Evolutionary conservation across 148 eudicot species (phyloP), one percentile per base, ranked within the genome.

Genomic region (Fagopyrum esculentum): DNA sequence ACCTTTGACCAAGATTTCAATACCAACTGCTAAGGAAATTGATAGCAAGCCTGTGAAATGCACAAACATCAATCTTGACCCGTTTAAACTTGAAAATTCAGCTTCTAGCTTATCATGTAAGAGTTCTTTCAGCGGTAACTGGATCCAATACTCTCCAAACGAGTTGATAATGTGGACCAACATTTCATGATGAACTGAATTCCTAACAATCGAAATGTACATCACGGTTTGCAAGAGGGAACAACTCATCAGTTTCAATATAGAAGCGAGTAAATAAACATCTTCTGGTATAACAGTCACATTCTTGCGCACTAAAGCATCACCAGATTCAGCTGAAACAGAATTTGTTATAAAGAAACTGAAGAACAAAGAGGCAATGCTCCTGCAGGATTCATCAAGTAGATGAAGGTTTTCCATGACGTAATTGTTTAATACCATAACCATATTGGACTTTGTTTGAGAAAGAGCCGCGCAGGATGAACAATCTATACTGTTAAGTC

Each of bases 171-270:
- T 12, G 45, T 46, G 2, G 47, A 8, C 70, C 46, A 64, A 40
- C 70, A 64, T 35, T 35, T 35, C 46, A 64, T 40, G 70, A 64
- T 64, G 70, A 40, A 40, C 70, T 10, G 70, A 40, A 64, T 64
- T 43, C 15, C 70, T 43, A 6, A 64, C n/a, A 40, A 19, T 64
- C 15, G 70, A 64, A 17, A 64, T 13, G 70, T 35, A 64, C 22
- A 64, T n/a, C 70, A 64, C 47, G 46, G 70, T 64, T 64, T 35
- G 97, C 77, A 79, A 45, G 82, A 93, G 60, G 13, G 97, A 89
- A 75, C 85, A 81, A 61, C 91, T 83, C 92, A 93, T 84, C 81
- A 89, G 76, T 82, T 91, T 93, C 86, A 91, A 68, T 73, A 87
- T 78, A 15, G 98, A 83, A 74, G 88, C 85, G 75, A 93, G 85